phyloP scores from a whole-genome alignment of 2,329 filamentous ascomycete genomes.

The Zymoseptoria crescenta region DNA sequence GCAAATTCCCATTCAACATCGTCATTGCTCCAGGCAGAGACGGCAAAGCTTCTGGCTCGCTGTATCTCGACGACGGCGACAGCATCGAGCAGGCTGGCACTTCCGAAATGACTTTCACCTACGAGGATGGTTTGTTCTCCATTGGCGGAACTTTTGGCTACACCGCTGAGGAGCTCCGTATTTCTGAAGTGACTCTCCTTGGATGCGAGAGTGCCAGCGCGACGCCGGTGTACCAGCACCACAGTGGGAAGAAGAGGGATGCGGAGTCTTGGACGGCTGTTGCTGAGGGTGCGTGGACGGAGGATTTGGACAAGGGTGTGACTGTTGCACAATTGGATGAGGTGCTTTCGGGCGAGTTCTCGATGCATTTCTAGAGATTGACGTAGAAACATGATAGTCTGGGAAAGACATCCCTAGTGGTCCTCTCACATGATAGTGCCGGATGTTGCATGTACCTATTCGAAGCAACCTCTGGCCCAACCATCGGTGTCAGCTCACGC shows the following conservation, averaged over 20 bases:
- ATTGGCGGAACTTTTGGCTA: constrained; percentile 47
- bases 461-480: too few species aligned
- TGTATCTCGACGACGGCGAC: constrained; percentile 73
- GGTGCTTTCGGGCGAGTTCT: background rate
- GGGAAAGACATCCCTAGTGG: background rate
- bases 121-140: constrained; percentile 18
- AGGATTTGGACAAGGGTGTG: background rate
- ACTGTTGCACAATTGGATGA: background rate
- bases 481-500: too few species aligned
- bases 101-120: constrained; percentile 54
- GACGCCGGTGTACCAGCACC: background rate
- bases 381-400: background rate
- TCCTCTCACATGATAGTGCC: too few species aligned
- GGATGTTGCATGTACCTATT: too few species aligned
- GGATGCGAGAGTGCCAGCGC: background rate
- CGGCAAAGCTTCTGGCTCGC: constrained; percentile 54
- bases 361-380: background rate
- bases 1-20: constrained; percentile 60
- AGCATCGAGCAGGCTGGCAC: constrained; percentile 50
- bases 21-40: constrained; percentile 56
- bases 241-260: background rate
- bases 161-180: background rate
- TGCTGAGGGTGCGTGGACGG: background rate
- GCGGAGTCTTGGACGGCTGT: background rate
- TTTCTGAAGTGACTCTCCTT: background rate